These are phyloP conservation scores for Ceratocystis lukuohia DNA, from an alignment of 2,329 filamentous ascomycete genomes.

Conservation along the genomic window DNA sequence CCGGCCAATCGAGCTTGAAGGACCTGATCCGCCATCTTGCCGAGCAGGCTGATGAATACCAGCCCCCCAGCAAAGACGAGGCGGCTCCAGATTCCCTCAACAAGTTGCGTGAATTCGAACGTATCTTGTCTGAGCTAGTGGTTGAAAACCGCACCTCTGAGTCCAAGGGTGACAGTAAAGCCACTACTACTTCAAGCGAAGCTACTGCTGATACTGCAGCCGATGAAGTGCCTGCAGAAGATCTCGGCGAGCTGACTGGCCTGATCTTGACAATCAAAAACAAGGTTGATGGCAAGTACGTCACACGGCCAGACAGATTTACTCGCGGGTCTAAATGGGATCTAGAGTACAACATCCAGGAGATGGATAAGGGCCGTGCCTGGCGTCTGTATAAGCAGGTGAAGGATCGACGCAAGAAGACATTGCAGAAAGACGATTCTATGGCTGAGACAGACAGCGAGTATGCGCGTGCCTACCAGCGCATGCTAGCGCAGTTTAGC, in stretches of 20 bases:
- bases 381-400: slow-evolving; percentile 41
- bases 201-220: not conserved
- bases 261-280: slow-evolving; percentile 62
- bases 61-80: slow-evolving; percentile 20
- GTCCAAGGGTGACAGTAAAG: slow-evolving; percentile 1
- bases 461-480: slow-evolving; percentile 33
- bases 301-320: slow-evolving; percentile 45
- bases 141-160: slow-evolving; percentile 20
- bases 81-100: slow-evolving; percentile 24
- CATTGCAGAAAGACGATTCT: slow-evolving; percentile 25
- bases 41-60: slow-evolving; percentile 29
- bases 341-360: slow-evolving; percentile 64
- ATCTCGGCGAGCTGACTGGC: slow-evolving; percentile 39
- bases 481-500: slow-evolving; percentile 35
- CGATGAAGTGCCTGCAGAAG: not conserved
- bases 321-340: slow-evolving; percentile 42
- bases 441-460: slow-evolving; percentile 28
- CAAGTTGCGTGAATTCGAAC: slow-evolving; percentile 37
- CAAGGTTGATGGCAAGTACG: slow-evolving; percentile 51
- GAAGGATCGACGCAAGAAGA: slow-evolving; percentile 41
- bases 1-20: slow-evolving; percentile 26
- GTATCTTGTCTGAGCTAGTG: slow-evolving; percentile 37
- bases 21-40: slow-evolving; percentile 42
- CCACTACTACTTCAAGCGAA: slow-evolving; percentile 3
- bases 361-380: slow-evolving; percentile 38